Base-by-base conservation (phyloP, 2,329 filamentous ascomycete species). In the Lachnellula subtilissima region DNA sequence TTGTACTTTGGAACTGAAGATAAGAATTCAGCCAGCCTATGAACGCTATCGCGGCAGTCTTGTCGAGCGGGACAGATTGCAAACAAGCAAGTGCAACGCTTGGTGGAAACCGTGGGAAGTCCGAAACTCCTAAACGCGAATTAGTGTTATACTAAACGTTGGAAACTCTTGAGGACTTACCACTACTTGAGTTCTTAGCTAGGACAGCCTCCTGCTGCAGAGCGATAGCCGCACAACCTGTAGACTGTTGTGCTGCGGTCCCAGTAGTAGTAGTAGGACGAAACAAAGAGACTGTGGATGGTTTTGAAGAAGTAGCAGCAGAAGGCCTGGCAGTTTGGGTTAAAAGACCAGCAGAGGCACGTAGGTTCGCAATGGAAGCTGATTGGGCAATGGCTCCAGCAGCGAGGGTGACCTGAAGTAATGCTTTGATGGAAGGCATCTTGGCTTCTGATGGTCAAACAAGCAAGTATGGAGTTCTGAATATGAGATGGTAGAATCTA, bases 311-410 rank as follows among this genome's bases (percentile, higher is more conserved):
- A 14, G 23, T 15, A 35, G 25, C 12, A 36, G 46, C 12, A 28
- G 46, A 32, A 14, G 23, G 23, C 14, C 12, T 23, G 19, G 36
- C 25, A 17, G 28, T 40, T 23, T n/a, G 36, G 28, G 23, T 46
- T n/a, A 50, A 50, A 4, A 28, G 25, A 19, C 42, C 19, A 23
- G 19, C 12, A 22, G 42, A 11, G 12, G 19, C 9, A 12, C 2
- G 42, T 6, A 45, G 17, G 19, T 23, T 45, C 42, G n/a, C 17
- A 19, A 12, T 25, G 7, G 42, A 45, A 45, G 42, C n/a, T 28
- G 53, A 40, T 25, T 54, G 53, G 5, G 39, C 48, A 19, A 54
- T 48, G n/a, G 39, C 48, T 15, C 47, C 53, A 49, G 28, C 48
- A 37, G 53, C 53, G 19, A 54, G 8, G 25, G 53, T 23, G 37